Evolutionary conservation across 148 eudicot species (phyloP).

Genomic region (Amaranthus cruentus): DNA sequence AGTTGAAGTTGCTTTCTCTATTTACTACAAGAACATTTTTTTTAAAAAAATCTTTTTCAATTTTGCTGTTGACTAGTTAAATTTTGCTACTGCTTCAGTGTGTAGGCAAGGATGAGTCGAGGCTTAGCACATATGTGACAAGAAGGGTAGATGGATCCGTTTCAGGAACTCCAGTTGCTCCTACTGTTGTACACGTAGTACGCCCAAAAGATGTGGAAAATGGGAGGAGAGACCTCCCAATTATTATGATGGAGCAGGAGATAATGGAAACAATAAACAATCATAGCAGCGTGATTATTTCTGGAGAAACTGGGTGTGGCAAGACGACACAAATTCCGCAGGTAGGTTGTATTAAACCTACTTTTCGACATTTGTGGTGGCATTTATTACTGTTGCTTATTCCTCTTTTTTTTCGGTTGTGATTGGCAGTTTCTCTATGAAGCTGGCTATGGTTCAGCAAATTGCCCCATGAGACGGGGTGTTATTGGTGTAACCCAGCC

Average conservation of each 20-base stretch:
- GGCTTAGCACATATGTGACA: background rate
- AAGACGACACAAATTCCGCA: constrained; percentile 98
- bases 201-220: constrained; percentile 70
- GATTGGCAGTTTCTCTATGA: constrained; percentile 77
- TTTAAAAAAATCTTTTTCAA: background rate
- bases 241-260: constrained; percentile 96
- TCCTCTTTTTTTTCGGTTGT: constrained; percentile 7
- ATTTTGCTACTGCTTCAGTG: constrained; percentile 13
- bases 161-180: constrained; percentile 28
- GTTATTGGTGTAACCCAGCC: constrained; percentile 96
- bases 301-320: constrained; percentile 96
- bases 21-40: background rate
- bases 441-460: constrained; percentile 81
- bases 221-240: constrained; percentile 74
- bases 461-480: constrained; percentile 47
- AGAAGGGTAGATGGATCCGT: constrained; percentile 23
- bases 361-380: background rate
- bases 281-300: constrained; percentile 57
- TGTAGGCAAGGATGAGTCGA: constrained; percentile 6
- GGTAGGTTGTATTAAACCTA: constrained; percentile 33
- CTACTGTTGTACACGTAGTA: constrained; percentile 69
- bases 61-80: background rate
- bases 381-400: constrained; percentile 7
- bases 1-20: background rate
- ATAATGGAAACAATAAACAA: constrained; percentile 92